phyloP scores from a whole-genome alignment of 1,139 yeast genomes.

The Yamadazyma dendronema region DNA sequence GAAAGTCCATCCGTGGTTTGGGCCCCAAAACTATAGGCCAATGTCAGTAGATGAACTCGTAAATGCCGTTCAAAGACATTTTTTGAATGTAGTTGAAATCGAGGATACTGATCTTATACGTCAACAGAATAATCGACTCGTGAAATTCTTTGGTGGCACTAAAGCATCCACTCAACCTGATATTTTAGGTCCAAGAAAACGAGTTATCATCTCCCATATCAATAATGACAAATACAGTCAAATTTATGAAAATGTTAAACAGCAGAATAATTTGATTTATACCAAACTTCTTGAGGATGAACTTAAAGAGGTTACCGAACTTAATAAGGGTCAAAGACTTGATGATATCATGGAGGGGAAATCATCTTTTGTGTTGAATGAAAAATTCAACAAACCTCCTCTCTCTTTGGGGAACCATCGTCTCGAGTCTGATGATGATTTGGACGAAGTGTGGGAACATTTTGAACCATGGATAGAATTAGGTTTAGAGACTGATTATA shows the following conservation, averaged over 20 bases:
- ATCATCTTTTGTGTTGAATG: constrained; percentile 20
- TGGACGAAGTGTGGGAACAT: constrained; percentile 45
- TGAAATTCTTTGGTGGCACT: no score
- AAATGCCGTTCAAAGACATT: constrained; percentile 27
- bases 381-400: constrained; percentile 32
- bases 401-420: constrained; percentile 38
- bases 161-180: no score
- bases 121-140: background rate
- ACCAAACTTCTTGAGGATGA: constrained; percentile 21
- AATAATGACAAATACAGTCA: constrained; percentile 16
- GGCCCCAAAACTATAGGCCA: constrained; percentile 54
- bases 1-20: constrained; percentile 56
- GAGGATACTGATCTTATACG: constrained; percentile 18
- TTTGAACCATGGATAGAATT: constrained; percentile 56
- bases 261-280: constrained; percentile 22
- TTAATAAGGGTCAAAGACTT: constrained; percentile 38
- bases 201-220: no score
- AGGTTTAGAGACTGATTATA: constrained; percentile 43
- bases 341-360: constrained; percentile 39
- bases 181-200: no score
- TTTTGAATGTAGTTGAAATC: constrained; percentile 10
- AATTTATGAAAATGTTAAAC: constrained; percentile 25
- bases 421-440: constrained; percentile 40
- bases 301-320: constrained; percentile 31
- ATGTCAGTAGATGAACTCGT: constrained; percentile 51